These are phyloP conservation scores for Ogataea neopini DNA, from an alignment of 805 yeast species.

Conservation along the genomic window DNA sequence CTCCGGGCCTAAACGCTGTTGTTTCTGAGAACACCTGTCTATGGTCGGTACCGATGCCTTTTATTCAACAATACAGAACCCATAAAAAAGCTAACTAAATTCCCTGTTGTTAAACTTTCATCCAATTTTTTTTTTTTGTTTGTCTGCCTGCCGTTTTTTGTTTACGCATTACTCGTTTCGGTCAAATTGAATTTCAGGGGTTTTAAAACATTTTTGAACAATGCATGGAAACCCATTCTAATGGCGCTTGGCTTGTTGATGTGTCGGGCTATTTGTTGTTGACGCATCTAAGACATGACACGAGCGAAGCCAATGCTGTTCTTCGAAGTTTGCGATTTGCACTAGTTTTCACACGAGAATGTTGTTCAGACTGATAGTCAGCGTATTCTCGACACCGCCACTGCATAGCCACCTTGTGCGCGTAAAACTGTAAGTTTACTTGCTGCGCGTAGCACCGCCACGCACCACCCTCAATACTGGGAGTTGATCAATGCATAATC, in stretches of 20 bases:
- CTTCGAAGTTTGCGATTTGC: too few species aligned
- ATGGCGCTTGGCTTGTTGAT: not conserved
- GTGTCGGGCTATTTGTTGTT: too few species aligned
- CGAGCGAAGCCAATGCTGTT: too few species aligned
- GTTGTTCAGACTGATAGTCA: too few species aligned
- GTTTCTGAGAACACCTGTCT: not conserved
- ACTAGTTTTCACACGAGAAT: too few species aligned
- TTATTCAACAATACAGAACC: constrained; percentile 6
- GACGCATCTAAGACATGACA: not conserved
- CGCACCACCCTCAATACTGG: not conserved
- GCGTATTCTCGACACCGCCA: too few species aligned
- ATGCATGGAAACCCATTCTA: not conserved
- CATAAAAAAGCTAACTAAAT: constrained; percentile 1
- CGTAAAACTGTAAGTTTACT: too few species aligned
- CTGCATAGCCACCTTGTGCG: too few species aligned
- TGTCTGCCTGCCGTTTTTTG: constrained; percentile 6
- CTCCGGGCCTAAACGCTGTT: constrained; percentile 2
- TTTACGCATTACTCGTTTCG: constrained; percentile 10
- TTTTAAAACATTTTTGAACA: not conserved
- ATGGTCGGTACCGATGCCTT: constrained; percentile 3
- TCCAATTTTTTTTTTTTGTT: constrained; percentile 4
- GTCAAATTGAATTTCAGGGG: constrained; percentile 8
- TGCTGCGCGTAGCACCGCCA: not conserved
- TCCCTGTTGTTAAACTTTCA: constrained; percentile 1
- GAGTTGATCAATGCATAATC: not conserved